These are phyloP conservation scores for Tulasnella sp. DNA, from an alignment of 768 basidiomycete species.

Conservation along the genomic window DNA sequence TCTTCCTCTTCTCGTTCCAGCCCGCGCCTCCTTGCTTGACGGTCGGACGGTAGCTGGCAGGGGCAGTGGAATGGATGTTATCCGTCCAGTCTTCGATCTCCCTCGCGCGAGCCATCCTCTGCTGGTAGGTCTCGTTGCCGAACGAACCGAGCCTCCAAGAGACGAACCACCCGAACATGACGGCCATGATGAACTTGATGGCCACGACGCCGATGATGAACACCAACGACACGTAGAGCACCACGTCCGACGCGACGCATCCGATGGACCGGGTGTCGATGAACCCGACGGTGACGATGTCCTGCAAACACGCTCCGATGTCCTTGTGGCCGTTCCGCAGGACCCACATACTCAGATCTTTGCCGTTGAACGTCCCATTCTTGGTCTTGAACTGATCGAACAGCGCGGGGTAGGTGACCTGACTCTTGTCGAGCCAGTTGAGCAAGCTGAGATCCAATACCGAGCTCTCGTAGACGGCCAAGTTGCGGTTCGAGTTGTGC, in stretches of 20 bases:
- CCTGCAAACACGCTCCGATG: constrained; percentile 72
- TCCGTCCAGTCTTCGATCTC: constrained; percentile 96
- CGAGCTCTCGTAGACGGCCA: constrained; percentile 84
- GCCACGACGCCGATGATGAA: constrained; percentile 96
- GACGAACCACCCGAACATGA: constrained; percentile 96
- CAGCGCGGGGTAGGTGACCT: constrained; percentile 71
- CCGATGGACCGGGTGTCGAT: constrained; percentile 92
- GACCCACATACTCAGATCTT: constrained; percentile 81
- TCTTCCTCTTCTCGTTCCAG: constrained; percentile 24
- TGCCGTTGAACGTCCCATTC: constrained; percentile 64
- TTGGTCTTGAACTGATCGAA: constrained; percentile 66
- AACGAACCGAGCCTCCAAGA: constrained; percentile 93
- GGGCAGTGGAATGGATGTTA: constrained; percentile 91
- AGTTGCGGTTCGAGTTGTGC: constrained; percentile 48
- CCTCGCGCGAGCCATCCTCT: constrained; percentile 76
- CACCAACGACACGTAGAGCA: constrained; percentile 87
- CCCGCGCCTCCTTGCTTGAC: constrained; percentile 45
- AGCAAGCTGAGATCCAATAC: constrained; percentile 87
- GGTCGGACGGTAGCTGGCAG: constrained; percentile 81
- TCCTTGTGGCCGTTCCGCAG: constrained; percentile 55
- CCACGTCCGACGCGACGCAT: constrained; percentile 89
- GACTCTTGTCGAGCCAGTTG: constrained; percentile 66
- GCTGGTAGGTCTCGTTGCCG: constrained; percentile 82
- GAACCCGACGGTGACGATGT: constrained; percentile 80
- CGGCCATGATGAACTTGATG: constrained; percentile 93